phyloP scores from a whole-genome alignment of 345 rosid species.

The Cardamine resedifolia region DNA sequence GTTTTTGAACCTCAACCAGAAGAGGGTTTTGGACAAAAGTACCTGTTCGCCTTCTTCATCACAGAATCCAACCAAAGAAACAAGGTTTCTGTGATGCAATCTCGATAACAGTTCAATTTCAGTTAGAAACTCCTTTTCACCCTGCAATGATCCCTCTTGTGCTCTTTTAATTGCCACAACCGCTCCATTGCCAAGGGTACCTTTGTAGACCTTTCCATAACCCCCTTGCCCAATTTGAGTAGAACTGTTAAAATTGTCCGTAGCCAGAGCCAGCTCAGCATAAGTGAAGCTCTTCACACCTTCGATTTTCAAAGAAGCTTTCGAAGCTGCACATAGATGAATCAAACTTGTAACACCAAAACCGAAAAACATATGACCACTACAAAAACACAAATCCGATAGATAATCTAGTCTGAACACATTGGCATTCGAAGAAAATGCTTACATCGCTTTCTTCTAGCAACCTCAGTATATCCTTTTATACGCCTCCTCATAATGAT shows the following conservation, averaged over 20 bases:
- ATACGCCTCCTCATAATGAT: slow-evolving; percentile 52
- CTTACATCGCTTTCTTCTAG: slow-evolving; percentile 65
- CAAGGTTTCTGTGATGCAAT: slow-evolving; percentile 93
- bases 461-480: slow-evolving; percentile 44
- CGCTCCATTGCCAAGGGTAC: slow-evolving; percentile 62
- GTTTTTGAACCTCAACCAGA: background rate
- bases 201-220: slow-evolving; percentile 93
- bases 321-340: slow-evolving; percentile 48
- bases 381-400: slow-evolving; percentile 5
- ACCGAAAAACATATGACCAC: background rate
- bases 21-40: slow-evolving; percentile 15
- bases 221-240: slow-evolving; percentile 93
- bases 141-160: slow-evolving; percentile 85
- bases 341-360: slow-evolving; percentile 24
- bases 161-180: slow-evolving; percentile 94
- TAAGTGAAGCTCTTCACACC: slow-evolving; percentile 78
- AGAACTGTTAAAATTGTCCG: slow-evolving; percentile 60
- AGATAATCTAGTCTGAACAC: slow-evolving; percentile 3
- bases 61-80: slow-evolving; percentile 82
- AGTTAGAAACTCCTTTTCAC: slow-evolving; percentile 86
- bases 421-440: slow-evolving; percentile 13
- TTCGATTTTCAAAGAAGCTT: slow-evolving; percentile 60
- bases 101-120: slow-evolving; percentile 89
- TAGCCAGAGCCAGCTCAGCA: slow-evolving; percentile 66
- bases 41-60: slow-evolving; percentile 98